phyloP scores from a whole-genome alignment of 129 eudicot genomes.

The Erigeron canadensis region DNA sequence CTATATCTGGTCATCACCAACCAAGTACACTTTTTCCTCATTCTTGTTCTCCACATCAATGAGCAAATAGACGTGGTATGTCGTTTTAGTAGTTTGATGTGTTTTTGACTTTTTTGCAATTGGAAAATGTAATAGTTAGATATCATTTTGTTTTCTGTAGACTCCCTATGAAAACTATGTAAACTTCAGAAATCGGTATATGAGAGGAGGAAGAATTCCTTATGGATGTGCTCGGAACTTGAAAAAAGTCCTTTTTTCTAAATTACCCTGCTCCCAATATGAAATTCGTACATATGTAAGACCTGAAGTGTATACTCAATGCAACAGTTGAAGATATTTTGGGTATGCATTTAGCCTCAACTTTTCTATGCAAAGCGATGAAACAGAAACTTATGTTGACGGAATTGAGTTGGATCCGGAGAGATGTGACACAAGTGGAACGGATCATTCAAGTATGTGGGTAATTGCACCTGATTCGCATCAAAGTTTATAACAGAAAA shows the following conservation, averaged over 20 bases:
- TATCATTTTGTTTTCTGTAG: conserved; percentile 26
- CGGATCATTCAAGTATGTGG: conserved; percentile 36
- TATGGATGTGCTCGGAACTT: conserved; percentile 45
- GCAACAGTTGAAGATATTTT: conserved; percentile 29
- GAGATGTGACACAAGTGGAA: conserved; percentile 35
- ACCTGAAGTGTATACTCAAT: conserved; percentile 31
- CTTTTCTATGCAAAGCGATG: conserved; percentile 32
- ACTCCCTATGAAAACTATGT: conserved; percentile 68
- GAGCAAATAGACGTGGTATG: neutral
- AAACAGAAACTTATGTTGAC: conserved; percentile 34
- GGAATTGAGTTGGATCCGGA: conserved; percentile 38
- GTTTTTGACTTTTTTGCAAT: too few relatives aligned
- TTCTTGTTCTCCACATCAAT: neutral
- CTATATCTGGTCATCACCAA: conserved; percentile 53
- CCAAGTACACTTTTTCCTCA: conserved; percentile 43
- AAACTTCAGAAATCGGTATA: conserved; percentile 48
- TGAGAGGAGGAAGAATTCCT: conserved; percentile 56
- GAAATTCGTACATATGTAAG: conserved; percentile 42
- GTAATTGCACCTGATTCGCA: conserved; percentile 31
- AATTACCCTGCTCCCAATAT: conserved; percentile 37
- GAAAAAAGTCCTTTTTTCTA: conserved; percentile 44
- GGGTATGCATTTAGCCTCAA: conserved; percentile 32
- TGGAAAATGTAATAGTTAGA: too few relatives aligned
- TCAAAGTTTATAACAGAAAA: conserved; percentile 32
- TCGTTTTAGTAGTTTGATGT: neutral